These are phyloP conservation scores for Zymoseptoria ardabiliae DNA, from an alignment of 2,329 filamentous ascomycete species.

Conservation along the genomic window DNA sequence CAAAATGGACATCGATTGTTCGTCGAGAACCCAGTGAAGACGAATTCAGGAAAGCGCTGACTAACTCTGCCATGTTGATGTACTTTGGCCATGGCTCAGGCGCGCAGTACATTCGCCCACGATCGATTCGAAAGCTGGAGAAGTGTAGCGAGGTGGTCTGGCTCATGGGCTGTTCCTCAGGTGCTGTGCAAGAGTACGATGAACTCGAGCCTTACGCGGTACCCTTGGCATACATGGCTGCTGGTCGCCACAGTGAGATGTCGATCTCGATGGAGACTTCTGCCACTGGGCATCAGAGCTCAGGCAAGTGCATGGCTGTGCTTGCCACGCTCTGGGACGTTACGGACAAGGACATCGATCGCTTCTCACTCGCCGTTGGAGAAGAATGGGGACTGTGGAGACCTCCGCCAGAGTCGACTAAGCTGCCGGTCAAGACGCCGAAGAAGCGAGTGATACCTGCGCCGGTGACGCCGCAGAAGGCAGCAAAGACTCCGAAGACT, in stretches of 20 bases:
- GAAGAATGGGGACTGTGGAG: slow-evolving; percentile 74
- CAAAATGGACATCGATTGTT: slow-evolving; percentile 60
- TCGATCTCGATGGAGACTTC: not conserved
- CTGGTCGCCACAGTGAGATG: slow-evolving; percentile 47
- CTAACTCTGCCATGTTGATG: slow-evolving; percentile 63
- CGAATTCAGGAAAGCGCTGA: slow-evolving; percentile 65
- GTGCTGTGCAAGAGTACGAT: slow-evolving; percentile 69
- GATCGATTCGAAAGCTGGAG: slow-evolving; percentile 66
- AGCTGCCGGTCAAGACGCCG: slow-evolving; percentile 22
- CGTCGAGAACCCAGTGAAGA: slow-evolving; percentile 64
- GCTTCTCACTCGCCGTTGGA: slow-evolving; percentile 71
- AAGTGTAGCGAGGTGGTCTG: slow-evolving; percentile 49
- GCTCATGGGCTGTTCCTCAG: slow-evolving; percentile 91
- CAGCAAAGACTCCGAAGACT: slow-evolving; percentile 28
- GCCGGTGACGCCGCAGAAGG: slow-evolving; percentile 24
- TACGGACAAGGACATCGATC: slow-evolving; percentile 93
- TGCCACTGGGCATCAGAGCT: not conserved
- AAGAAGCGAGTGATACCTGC: slow-evolving; percentile 20
- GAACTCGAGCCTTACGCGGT: slow-evolving; percentile 89
- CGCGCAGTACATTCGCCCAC: slow-evolving; percentile 83
- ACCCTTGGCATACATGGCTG: slow-evolving; percentile 84
- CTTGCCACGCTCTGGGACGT: slow-evolving; percentile 97
- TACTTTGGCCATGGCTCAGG: slow-evolving; percentile 97
- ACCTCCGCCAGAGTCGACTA: slow-evolving; percentile 12
- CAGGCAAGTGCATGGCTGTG: slow-evolving; percentile 53